phyloP scores from a whole-genome alignment of 495 filamentous ascomycete genomes.

The Acidomyces sp. region DNA sequence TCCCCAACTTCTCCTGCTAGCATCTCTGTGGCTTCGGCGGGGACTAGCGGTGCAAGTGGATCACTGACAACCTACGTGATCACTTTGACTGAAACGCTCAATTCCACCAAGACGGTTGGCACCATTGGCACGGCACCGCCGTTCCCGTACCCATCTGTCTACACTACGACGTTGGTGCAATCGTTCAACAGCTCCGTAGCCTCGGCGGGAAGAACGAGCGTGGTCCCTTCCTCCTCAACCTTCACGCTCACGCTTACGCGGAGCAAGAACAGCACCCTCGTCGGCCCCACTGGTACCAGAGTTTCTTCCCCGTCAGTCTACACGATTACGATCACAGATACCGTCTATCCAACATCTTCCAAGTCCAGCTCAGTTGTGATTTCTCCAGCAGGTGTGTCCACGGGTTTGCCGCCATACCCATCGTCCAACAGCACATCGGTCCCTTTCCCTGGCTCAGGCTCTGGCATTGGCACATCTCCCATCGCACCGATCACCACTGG shows the following conservation, averaged over 20 bases:
- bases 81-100: not conserved
- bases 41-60: not conserved
- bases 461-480: too few relatives aligned
- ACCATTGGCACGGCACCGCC: not conserved
- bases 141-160: conserved; percentile 1
- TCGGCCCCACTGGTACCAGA: not conserved
- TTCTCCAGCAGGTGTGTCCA: too few relatives aligned
- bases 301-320: not conserved
- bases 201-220: conserved; percentile 1
- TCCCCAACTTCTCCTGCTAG: not conserved
- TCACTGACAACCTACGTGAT: not conserved
- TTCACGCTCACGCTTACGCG: not conserved
- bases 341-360: too few relatives aligned
- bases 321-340: conserved; percentile 2
- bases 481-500: too few relatives aligned
- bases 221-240: not conserved
- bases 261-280: conserved; percentile 6
- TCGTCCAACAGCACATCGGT: too few relatives aligned
- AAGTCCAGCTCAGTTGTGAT: too few relatives aligned
- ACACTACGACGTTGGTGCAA: not conserved
- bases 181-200: not conserved
- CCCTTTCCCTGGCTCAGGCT: too few relatives aligned
- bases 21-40: not conserved
- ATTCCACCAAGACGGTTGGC: not conserved
- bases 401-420: too few relatives aligned